Percentiles rank a stretch among this genome's conserved stretches.
These are phyloP conservation scores for Claviceps sp. DNA, from an alignment of 2,329 filamentous ascomycete species.

Conservation along the genomic window DNA sequence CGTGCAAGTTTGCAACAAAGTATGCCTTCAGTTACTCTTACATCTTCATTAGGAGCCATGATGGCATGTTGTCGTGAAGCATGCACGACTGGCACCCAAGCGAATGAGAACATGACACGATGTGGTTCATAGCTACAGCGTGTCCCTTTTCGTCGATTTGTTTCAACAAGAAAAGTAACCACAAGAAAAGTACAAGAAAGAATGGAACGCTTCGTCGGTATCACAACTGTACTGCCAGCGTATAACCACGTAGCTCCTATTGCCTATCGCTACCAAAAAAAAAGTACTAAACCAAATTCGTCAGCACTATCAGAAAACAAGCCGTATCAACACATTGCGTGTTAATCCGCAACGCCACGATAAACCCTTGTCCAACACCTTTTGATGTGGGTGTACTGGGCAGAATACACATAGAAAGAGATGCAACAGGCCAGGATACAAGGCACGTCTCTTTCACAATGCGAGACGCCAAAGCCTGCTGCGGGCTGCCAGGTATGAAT, in stretches of 20 bases:
- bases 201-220: background rate
- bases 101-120: too few species aligned
- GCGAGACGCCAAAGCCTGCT: background rate
- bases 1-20: too few species aligned
- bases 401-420: slow-evolving; percentile 26
- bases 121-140: too few species aligned
- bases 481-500: background rate
- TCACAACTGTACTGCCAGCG: background rate
- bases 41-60: too few species aligned
- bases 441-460: background rate
- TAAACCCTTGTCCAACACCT: slow-evolving; percentile 26
- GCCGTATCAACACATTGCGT: slow-evolving; percentile 7
- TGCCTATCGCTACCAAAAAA: slow-evolving; percentile 15
- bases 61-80: too few species aligned
- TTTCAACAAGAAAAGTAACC: too few species aligned
- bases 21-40: too few species aligned
- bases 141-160: too few species aligned
- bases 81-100: too few species aligned
- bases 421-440: slow-evolving; percentile 1
- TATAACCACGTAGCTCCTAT: slow-evolving; percentile 7
- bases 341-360: slow-evolving; percentile 14
- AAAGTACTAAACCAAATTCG: slow-evolving; percentile 5
- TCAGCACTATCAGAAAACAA: slow-evolving; percentile 16
- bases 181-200: too few species aligned
- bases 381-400: slow-evolving; percentile 32